Percentiles rank a stretch among this genome's conserved stretches.
These are phyloP conservation scores for Hirschioporus abietinus DNA, from an alignment of 768 basidiomycete species.

Conservation along the genomic window DNA sequence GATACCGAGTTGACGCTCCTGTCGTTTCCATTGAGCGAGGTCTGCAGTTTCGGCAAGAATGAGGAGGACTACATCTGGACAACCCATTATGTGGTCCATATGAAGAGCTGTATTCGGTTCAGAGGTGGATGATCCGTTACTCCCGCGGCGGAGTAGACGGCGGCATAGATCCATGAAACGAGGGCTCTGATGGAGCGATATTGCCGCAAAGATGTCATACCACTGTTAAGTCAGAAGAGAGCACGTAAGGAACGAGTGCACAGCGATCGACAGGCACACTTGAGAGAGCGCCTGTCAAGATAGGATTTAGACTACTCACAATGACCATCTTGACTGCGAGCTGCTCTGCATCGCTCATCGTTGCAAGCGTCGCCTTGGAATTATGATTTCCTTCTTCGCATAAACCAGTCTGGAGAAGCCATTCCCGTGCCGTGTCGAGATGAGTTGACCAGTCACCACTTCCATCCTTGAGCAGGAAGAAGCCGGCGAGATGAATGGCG, in stretches of 20 bases:
- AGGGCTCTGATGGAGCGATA: slow-evolving; percentile 55
- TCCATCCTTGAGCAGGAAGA: slow-evolving; percentile 66
- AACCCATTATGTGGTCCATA: slow-evolving; percentile 69
- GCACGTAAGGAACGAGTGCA: neutral
- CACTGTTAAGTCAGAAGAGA: slow-evolving; percentile 40
- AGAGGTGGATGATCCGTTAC: slow-evolving; percentile 30
- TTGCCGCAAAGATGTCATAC: slow-evolving; percentile 69
- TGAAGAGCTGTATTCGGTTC: slow-evolving; percentile 30
- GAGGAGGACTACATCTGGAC: slow-evolving; percentile 73
- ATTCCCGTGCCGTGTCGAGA: slow-evolving; percentile 68
- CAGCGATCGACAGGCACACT: neutral
- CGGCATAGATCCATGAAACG: slow-evolving; percentile 63
- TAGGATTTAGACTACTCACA: slow-evolving; percentile 40
- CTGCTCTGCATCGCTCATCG: slow-evolving; percentile 48
- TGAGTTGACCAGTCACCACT: slow-evolving; percentile 64
- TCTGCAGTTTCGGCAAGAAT: slow-evolving; percentile 71
- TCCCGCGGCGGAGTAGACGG: slow-evolving; percentile 45
- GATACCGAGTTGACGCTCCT: slow-evolving; percentile 56
- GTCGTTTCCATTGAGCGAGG: slow-evolving; percentile 69
- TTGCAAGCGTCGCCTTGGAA: slow-evolving; percentile 51
- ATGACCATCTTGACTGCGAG: slow-evolving; percentile 65
- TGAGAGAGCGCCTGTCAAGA: slow-evolving; percentile 4
- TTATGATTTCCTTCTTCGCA: slow-evolving; percentile 47
- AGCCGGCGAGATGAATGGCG: slow-evolving; percentile 71
- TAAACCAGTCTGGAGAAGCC: slow-evolving; percentile 66